These are phyloP conservation scores for Mallotus repandus DNA, from an alignment of 441 rosid species.

Conservation along the genomic window DNA sequence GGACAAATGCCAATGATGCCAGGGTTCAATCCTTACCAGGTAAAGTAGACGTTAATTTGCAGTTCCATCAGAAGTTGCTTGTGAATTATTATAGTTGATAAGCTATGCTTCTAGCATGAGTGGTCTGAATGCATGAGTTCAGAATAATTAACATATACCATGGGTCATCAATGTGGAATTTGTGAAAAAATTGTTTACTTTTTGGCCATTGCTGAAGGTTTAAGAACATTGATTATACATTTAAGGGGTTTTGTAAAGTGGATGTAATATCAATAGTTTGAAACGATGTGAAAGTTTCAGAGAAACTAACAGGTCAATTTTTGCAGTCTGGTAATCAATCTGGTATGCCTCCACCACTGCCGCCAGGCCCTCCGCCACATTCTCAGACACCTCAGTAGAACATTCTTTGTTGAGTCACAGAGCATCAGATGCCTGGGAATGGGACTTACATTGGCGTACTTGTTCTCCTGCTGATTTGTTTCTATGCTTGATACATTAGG, in stretches of 20 bases:
- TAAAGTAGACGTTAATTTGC: conserved; percentile 16
- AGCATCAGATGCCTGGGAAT: background rate
- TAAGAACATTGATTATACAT: background rate
- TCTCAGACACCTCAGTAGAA: conserved; percentile 43
- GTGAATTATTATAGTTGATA: background rate
- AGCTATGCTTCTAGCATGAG: no score
- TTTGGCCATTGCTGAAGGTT: background rate
- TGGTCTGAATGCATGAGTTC: background rate
- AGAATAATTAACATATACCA: background rate
- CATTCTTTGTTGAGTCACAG: background rate
- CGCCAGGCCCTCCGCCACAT: conserved; percentile 66
- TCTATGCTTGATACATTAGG: no score
- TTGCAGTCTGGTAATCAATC: conserved; percentile 65
- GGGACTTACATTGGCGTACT: background rate
- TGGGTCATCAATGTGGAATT: background rate
- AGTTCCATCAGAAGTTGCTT: background rate
- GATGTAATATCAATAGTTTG: background rate
- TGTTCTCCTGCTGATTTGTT: background rate
- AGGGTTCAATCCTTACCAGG: conserved; percentile 87
- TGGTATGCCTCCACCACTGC: conserved; percentile 51
- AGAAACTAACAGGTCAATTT: conserved; percentile 12
- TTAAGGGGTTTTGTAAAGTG: background rate
- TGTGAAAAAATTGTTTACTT: background rate
- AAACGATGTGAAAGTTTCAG: background rate
- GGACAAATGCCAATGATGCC: conserved; percentile 86